Evolutionary conservation across 106 monocot genomes (phyloP).

Genomic region (Dioscorea dumetorum): DNA sequence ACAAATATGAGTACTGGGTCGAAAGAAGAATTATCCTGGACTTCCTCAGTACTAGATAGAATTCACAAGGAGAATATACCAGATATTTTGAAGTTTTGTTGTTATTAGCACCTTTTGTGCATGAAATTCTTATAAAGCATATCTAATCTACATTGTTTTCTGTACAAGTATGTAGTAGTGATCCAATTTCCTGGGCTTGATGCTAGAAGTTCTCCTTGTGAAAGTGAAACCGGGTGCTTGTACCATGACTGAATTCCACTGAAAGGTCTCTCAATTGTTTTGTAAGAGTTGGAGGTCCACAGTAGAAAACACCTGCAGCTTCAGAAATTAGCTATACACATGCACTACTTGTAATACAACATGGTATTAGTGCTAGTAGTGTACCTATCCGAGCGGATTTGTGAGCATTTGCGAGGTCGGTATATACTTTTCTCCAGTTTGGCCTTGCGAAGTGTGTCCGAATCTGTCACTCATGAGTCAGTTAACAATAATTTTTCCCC

Average conservation of each 20-base stretch:
- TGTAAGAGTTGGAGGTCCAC: slow-evolving; percentile 78
- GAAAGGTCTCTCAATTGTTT: slow-evolving; percentile 71
- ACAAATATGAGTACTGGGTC: background rate
- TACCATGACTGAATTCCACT: slow-evolving; percentile 77
- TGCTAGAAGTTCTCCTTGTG: slow-evolving; percentile 94
- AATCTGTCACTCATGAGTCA: slow-evolving; percentile 33
- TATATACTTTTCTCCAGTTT: slow-evolving; percentile 73
- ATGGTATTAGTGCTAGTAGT: background rate
- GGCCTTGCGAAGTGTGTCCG: slow-evolving; percentile 65
- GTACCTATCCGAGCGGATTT: slow-evolving; percentile 52
- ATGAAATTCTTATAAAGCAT: background rate
- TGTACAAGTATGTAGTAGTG: slow-evolving; percentile 17
- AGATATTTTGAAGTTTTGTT: background rate
- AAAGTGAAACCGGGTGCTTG: slow-evolving; percentile 83
- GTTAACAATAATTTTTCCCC: background rate
- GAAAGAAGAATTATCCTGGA: background rate
- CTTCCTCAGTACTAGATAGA: too few relatives aligned
- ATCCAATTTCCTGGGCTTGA: slow-evolving; percentile 3
- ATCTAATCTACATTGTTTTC: background rate
- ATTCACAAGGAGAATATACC: background rate
- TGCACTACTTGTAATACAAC: background rate
- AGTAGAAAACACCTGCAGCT: slow-evolving; percentile 85
- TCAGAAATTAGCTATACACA: slow-evolving; percentile 1
- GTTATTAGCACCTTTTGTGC: background rate
- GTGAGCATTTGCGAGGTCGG: slow-evolving; percentile 44